Percentiles rank a stretch among this genome's conserved stretches.
Evolutionary conservation across 2,329 filamentous ascomycete species (phyloP).

Genomic region (Scolecobasidium constrictum): DNA sequence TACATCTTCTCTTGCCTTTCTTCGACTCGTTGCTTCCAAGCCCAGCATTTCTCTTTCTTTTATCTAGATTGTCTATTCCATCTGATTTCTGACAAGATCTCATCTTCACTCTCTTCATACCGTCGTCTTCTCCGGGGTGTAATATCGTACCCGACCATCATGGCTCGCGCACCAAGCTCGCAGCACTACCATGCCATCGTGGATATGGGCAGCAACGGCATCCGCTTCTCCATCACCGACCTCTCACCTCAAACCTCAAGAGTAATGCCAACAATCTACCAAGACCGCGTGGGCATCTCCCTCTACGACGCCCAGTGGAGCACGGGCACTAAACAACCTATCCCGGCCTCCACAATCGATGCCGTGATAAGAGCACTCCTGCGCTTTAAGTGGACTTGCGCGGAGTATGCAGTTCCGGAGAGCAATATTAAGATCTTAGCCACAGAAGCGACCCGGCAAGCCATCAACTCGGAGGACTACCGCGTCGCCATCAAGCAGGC

Average conservation of each 20-base stretch:
- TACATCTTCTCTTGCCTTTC: no score
- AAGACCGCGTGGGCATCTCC: conserved; percentile 69
- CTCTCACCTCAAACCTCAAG: conserved; percentile 61
- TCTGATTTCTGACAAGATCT: no score
- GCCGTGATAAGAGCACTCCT: conserved; percentile 56
- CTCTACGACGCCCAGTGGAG: conserved; percentile 69
- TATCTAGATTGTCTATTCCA: no score
- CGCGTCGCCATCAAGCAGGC: conserved; percentile 49
- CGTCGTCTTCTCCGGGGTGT: no score
- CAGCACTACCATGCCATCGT: conserved; percentile 11
- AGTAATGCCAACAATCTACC: conserved; percentile 65
- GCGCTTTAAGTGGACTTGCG: conserved; percentile 61
- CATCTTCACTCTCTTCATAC: no score
- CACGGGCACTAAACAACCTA: conserved; percentile 36
- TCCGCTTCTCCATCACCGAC: conserved; percentile 82
- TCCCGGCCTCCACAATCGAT: conserved; percentile 48
- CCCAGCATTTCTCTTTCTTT: no score
- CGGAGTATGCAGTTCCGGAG: conserved; percentile 55
- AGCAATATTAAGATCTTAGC: conserved; percentile 65
- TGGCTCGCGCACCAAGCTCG: background rate
- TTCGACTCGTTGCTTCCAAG: no score
- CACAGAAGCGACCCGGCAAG: conserved; percentile 79
- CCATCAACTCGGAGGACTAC: conserved; percentile 62
- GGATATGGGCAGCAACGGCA: conserved; percentile 59
- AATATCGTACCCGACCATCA: conserved; percentile 29